Percentiles rank a stretch among this genome's conserved stretches.
Conservation (phyloP, 805 yeast species). For the Zygoascus ofunaensis region DNA sequence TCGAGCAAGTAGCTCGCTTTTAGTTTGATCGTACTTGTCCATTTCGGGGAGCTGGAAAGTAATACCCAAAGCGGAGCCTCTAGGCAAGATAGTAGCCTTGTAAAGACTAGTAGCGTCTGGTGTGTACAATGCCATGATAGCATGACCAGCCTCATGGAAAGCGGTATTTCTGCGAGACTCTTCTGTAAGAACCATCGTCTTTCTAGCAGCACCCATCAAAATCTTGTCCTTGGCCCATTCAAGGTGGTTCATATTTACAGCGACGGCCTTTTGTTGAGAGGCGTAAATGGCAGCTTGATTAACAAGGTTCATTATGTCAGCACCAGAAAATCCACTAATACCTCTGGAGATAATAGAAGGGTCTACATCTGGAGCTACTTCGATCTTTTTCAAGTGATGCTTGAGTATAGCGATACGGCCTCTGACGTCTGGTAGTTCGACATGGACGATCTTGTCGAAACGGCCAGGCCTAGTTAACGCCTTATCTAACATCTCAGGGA, state of each 20-base stretch:
- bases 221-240: slow-evolving; percentile 99
- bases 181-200: slow-evolving; percentile 95
- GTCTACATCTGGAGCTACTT: slow-evolving; percentile 76
- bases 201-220: slow-evolving; percentile 95
- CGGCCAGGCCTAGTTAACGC: slow-evolving; percentile 98
- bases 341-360: slow-evolving; percentile 89
- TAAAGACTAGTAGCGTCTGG: slow-evolving; percentile 91
- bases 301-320: slow-evolving; percentile 88
- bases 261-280: slow-evolving; percentile 80
- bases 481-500: slow-evolving; percentile 93
- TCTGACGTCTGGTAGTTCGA: slow-evolving; percentile 94
- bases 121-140: slow-evolving; percentile 92
- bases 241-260: slow-evolving; percentile 83
- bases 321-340: slow-evolving; percentile 98
- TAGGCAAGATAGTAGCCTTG: slow-evolving; percentile 92
- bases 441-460: slow-evolving; percentile 91
- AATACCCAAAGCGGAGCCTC: slow-evolving; percentile 94
- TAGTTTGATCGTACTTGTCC: slow-evolving; percentile 93
- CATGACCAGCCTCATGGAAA: slow-evolving; percentile 98
- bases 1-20: slow-evolving; percentile 79
- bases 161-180: slow-evolving; percentile 92
- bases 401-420: slow-evolving; percentile 89
- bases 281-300: slow-evolving; percentile 98
- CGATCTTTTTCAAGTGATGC: slow-evolving; percentile 88
- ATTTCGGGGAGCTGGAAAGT: slow-evolving; percentile 97